Base-by-base conservation (phyloP, 2,329 filamentous ascomycete genomes). In the Alternaria sp. region DNA sequence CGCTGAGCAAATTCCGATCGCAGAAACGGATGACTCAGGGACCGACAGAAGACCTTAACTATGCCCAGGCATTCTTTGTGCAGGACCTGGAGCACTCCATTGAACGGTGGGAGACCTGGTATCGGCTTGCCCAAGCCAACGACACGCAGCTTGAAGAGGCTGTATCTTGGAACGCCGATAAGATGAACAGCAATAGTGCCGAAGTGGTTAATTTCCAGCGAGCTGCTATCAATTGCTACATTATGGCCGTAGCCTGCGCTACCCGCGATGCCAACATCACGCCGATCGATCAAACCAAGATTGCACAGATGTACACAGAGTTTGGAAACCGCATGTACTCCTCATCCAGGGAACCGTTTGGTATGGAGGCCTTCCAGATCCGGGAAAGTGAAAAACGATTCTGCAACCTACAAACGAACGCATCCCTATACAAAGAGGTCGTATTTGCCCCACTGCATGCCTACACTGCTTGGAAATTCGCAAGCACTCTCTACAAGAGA, bases 71-170 rank as follows among this genome's bases (percentile, higher is more conserved):
- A 0, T 96, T 93, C 75, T 87, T 97, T 72, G 86, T 91, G 40
- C 88, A 94, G 67, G 93, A 97, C 75, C 80, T 97, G 1, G 93
- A 97, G 69, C 93, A 93, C 76, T 93, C 90, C 2, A 88, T 89
- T 3, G 90, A 93, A 44, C 89, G 90, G 59, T 97, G 93, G 93
- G 92, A 97, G 77, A 91, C 92, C 0, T 97, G 93, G 93, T 96
- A 95, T 77, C 88, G 93, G 12, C 86, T 97, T 23, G 93, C 91
- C 0, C 93, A 97, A 77, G 93, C 91, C 52, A 94, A 93, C 73
- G 93, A 97, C 78, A 91, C 92, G 54, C 93, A 96, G 72, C 83
- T 97, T 13, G 93, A 97, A 66, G 93, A 97, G 78, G 88, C 90
- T 7, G 91, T 96, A 6, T 87, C 94, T 6, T 97, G 93, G 93